Percentiles rank a stretch among this genome's conserved stretches.
phyloP scores from a whole-genome alignment of 2,329 filamentous ascomycete genomes.

The Claviceps purpurea region DNA sequence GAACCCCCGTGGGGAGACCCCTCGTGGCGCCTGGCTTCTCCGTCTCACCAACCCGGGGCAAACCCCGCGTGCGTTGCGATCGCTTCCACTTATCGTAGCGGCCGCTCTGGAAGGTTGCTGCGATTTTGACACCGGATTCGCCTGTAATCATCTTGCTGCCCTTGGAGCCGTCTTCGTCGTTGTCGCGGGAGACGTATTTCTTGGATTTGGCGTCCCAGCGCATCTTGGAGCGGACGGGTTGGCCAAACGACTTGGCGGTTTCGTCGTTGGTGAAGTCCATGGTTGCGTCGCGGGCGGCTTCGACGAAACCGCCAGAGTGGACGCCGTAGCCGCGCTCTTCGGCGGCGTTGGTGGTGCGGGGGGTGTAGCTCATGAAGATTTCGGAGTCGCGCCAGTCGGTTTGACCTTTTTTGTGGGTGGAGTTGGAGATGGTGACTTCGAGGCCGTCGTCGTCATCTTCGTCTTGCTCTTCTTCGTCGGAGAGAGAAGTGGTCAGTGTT shows the following conservation, averaged over 20 bases:
- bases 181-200: slow-evolving; percentile 83
- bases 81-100: slow-evolving; percentile 89
- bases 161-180: slow-evolving; percentile 87
- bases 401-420: slow-evolving; percentile 36
- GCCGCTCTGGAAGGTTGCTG: slow-evolving; percentile 82
- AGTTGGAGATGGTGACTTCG: slow-evolving; percentile 57
- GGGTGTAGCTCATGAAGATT: slow-evolving; percentile 93
- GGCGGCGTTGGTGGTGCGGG: slow-evolving; percentile 62
- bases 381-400: slow-evolving; percentile 70
- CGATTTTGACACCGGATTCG: slow-evolving; percentile 91
- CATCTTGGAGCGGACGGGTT: slow-evolving; percentile 61
- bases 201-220: slow-evolving; percentile 95
- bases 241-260: slow-evolving; percentile 62
- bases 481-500: not conserved
- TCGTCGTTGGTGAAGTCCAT: slow-evolving; percentile 95
- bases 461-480: slow-evolving; percentile 29
- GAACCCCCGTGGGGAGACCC: slow-evolving; percentile 21
- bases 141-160: slow-evolving; percentile 62
- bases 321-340: slow-evolving; percentile 93
- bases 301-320: slow-evolving; percentile 74
- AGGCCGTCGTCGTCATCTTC: slow-evolving; percentile 49
- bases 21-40: slow-evolving; percentile 37
- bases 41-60: slow-evolving; percentile 72
- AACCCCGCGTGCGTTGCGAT: slow-evolving; percentile 62
- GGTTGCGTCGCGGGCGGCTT: slow-evolving; percentile 71